Conservation (phyloP, 371 early-diverging fungal species). For the Circinella umbellata region DNA sequence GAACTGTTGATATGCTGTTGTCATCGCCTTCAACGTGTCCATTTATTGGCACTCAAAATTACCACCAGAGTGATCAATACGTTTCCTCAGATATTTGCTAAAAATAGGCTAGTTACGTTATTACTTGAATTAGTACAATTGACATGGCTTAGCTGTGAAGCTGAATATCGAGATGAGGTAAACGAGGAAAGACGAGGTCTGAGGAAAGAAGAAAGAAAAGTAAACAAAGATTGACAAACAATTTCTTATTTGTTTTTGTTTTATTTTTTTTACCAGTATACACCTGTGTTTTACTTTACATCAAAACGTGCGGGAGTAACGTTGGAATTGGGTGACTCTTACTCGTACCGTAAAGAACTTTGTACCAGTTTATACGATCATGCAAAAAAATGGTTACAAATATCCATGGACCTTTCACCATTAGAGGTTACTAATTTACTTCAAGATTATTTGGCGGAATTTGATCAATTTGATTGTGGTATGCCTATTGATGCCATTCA, state of each 20-base stretch:
- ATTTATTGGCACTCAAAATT: conserved; percentile 60
- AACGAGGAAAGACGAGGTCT: too few relatives aligned
- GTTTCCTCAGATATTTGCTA: conserved; percentile 77
- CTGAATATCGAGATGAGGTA: conserved; percentile 78
- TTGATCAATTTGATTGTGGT: conserved; percentile 52
- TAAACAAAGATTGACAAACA: too few relatives aligned
- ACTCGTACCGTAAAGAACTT: conserved; percentile 72
- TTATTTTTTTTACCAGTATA: conserved; percentile 45
- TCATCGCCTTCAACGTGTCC: conserved; percentile 72
- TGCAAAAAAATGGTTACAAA: conserved; percentile 74
- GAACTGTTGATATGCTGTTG: conserved; percentile 67
- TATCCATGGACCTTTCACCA: conserved; percentile 53
- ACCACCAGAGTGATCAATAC: conserved; percentile 55
- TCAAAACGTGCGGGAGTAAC: conserved; percentile 68
- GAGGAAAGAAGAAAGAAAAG: too few relatives aligned
- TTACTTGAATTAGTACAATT: conserved; percentile 79
- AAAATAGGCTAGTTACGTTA: conserved; percentile 64
- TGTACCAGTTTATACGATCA: conserved; percentile 66
- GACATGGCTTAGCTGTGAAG: conserved; percentile 81
- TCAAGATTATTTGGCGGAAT: conserved; percentile 70
- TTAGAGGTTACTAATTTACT: conserved; percentile 68
- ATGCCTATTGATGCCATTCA: conserved; percentile 59
- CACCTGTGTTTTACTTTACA: conserved; percentile 74
- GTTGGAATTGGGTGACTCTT: conserved; percentile 78
- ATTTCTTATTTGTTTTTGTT: too few relatives aligned